Evolutionary conservation across 1,139 yeast genomes (phyloP).

Genomic region (Debaryomyces fabryi): DNA sequence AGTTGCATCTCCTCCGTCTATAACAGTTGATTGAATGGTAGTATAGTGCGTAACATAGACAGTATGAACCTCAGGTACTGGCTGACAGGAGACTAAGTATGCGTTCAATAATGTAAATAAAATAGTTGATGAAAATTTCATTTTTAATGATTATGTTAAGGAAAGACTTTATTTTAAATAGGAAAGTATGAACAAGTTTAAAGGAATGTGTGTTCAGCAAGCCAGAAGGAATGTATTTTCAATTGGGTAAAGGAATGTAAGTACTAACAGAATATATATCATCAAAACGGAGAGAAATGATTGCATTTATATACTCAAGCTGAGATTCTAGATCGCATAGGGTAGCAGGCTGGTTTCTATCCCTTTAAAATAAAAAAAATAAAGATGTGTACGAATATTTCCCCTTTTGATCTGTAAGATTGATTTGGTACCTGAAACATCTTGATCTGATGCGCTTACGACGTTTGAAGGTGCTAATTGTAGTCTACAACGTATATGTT

Average conservation of each 20-base stretch:
- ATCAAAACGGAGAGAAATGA: not conserved
- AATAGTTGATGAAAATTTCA: constrained; percentile 21
- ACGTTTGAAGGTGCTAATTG: not conserved
- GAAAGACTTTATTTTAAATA: constrained; percentile 9
- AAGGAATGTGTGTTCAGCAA: not conserved
- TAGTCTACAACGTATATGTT: not conserved
- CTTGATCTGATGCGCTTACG: not conserved
- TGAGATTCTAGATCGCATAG: not conserved
- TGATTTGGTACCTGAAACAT: constrained; percentile 7
- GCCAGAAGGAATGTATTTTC: not conserved
- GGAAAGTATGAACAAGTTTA: not conserved
- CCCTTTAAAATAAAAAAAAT: not conserved
- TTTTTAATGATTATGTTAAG: constrained; percentile 9
- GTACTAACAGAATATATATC: not conserved
- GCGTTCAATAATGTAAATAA: constrained; percentile 14
- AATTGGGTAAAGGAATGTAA: not conserved
- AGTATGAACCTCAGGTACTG: constrained; percentile 25
- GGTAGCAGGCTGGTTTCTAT: not conserved
- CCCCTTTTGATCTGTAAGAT: not conserved
- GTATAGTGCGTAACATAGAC: constrained; percentile 20
- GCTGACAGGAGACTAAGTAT: constrained; percentile 20
- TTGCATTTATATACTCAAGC: not conserved
- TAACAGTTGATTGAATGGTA: constrained; percentile 20
- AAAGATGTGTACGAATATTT: not conserved
- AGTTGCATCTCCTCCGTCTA: constrained; percentile 13